Evolutionary conservation across 1,284 basidiomycete species (phyloP).

Genomic region (Schizophyllum amplum): DNA sequence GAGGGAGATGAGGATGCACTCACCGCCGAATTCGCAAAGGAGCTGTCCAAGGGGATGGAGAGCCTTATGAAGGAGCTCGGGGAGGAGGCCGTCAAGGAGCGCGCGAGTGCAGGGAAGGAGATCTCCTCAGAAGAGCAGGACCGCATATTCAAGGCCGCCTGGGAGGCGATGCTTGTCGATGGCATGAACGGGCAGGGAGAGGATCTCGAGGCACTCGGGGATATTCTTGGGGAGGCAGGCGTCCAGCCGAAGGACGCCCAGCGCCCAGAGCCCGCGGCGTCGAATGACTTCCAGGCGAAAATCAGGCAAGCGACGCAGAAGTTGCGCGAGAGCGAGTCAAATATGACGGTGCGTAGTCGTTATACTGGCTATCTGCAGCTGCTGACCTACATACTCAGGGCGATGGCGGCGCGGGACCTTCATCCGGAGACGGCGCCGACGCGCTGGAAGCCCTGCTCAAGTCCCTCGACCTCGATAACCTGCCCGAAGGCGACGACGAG

Average conservation of each 20-base stretch:
- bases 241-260: conserved; percentile 16
- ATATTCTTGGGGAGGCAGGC: conserved; percentile 16
- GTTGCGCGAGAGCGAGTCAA: conserved; percentile 66
- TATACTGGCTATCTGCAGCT: neutral
- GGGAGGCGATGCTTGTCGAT: conserved; percentile 72
- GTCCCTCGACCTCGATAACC: conserved; percentile 21
- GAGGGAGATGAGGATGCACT: conserved; percentile 30
- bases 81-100: conserved; percentile 22
- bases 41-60: conserved; percentile 81
- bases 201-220: conserved; percentile 20
- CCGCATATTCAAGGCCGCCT: conserved; percentile 51
- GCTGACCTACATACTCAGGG: conserved; percentile 20
- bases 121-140: conserved; percentile 27
- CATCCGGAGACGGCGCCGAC: conserved; percentile 21
- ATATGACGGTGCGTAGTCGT: conserved; percentile 27
- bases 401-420: conserved; percentile 19
- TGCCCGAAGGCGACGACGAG: conserved; percentile 32
- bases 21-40: conserved; percentile 55
- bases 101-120: conserved; percentile 14
- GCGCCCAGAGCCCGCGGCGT: neutral
- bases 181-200: conserved; percentile 44
- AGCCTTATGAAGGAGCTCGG: conserved; percentile 68
- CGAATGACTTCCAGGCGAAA: conserved; percentile 59
- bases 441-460: conserved; percentile 43
- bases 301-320: conserved; percentile 78